A percentile compares a stretch with the other conserved stretches of the same genome.
phyloP scores from a whole-genome alignment of 2,329 filamentous ascomycete genomes.

The Diaporthe humulicola region DNA sequence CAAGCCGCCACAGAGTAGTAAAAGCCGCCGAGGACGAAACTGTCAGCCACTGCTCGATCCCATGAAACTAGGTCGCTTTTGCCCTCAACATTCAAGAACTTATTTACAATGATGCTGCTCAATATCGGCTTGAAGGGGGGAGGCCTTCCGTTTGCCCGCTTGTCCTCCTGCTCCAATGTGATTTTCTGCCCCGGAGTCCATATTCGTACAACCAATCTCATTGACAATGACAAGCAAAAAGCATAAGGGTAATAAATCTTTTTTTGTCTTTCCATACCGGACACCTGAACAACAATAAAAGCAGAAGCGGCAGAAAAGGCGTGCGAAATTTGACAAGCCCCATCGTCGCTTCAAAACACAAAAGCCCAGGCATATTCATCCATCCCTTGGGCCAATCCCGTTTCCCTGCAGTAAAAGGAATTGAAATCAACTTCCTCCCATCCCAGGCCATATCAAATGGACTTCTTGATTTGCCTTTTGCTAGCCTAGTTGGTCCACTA shows the following conservation, averaged over 20 bases:
- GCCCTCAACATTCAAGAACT: slow-evolving; percentile 6
- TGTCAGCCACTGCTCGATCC: neutral
- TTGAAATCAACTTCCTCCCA: neutral
- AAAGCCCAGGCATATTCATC: neutral
- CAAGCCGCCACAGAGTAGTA: neutral
- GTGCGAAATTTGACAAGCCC: slow-evolving; percentile 25
- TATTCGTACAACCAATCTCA: slow-evolving; percentile 30
- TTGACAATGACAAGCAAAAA: slow-evolving; percentile 23
- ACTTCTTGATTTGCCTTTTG: neutral
- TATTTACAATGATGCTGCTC: slow-evolving; percentile 12
- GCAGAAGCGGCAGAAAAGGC: neutral
- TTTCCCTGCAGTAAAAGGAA: slow-evolving; percentile 18
- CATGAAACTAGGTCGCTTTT: slow-evolving; percentile 5
- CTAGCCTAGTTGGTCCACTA: neutral
- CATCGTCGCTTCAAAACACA: neutral
- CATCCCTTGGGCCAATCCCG: neutral
- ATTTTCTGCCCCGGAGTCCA: neutral
- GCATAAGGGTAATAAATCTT: slow-evolving; percentile 28
- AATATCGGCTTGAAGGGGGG: neutral
- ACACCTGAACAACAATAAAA: slow-evolving; percentile 31
- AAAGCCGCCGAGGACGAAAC: neutral
- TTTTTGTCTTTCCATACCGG: slow-evolving; percentile 40
- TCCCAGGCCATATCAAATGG: slow-evolving; percentile 15
- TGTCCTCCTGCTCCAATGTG: neutral
- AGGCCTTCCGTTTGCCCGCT: neutral